phyloP scores from a whole-genome alignment of 2,329 filamentous ascomycete genomes.

The Colletotrichum navitas region DNA sequence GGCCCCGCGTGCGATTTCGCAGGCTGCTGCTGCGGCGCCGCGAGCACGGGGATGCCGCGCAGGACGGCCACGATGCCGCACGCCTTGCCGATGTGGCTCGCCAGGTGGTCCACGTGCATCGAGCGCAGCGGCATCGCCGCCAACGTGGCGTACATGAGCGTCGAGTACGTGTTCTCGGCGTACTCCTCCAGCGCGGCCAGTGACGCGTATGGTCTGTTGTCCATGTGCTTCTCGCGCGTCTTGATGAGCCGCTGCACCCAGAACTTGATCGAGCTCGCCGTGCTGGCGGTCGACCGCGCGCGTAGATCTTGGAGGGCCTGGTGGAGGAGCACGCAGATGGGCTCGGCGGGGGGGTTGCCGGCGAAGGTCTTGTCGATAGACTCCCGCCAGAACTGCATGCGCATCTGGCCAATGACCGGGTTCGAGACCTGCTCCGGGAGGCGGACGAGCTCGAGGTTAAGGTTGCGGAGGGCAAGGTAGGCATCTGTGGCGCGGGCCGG shows the following conservation, averaged over 20 bases:
- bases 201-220: conserved; percentile 83
- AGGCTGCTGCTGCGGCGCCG: conserved; percentile 75
- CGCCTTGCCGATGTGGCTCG: conserved; percentile 95
- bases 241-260: conserved; percentile 84
- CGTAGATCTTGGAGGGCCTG: conserved; percentile 76
- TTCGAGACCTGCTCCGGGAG: conserved; percentile 92
- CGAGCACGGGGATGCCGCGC: conserved; percentile 89
- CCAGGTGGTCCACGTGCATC: conserved; percentile 89
- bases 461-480: conserved; percentile 89
- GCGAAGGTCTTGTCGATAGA: conserved; percentile 82
- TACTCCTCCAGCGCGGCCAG: conserved; percentile 85
- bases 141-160: conserved; percentile 88
- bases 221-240: conserved; percentile 84
- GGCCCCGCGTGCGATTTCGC: conserved; percentile 58
- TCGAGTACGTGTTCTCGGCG: conserved; percentile 94
- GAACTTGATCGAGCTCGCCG: conserved; percentile 70
- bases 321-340: conserved; percentile 86
- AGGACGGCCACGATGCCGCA: conserved; percentile 88
- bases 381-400: conserved; percentile 96
- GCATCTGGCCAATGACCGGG: conserved; percentile 86
- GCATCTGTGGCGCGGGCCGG: conserved; percentile 80
- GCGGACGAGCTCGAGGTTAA: conserved; percentile 92
- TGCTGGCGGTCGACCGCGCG: conserved; percentile 51
- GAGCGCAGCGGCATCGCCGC: conserved; percentile 84
- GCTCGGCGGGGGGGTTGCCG: conserved; percentile 86